Evolutionary conservation across 257 asterid genomes (phyloP), one percentile per base, ranked within the genome.

Genomic region (Mentha longifolia): DNA sequence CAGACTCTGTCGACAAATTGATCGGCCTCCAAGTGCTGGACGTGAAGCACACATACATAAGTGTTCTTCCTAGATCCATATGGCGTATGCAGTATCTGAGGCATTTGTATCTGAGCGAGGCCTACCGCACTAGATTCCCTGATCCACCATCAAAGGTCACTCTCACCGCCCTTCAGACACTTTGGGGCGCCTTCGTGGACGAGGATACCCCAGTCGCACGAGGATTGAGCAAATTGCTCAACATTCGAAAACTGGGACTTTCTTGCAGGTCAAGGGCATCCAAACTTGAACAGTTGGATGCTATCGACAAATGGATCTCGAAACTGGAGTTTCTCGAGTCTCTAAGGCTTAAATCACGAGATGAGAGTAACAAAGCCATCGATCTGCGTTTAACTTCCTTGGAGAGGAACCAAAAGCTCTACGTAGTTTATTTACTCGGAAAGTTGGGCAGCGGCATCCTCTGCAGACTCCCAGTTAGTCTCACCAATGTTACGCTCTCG

Each of bases 131-230:
- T 58, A 70, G 64, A 56, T 79, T 79, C 37, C 58, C 56, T 7
- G 19, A 14, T 41, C 71, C 50, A 13, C 83, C 77, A 22, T 51
- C 47, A 0, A 1, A n/a, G 3, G 39, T 51, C 61, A 33, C 76
- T 61, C 61, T 78, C 25, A 37, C 30, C 7, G 16, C 60, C 11
- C 78, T 79, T 9, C 77, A 70, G 30, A 70, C 83, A 2, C 72
- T 79, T 1, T 79, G 83, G 80, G 83, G 83, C 7, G 83, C 74
- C 35, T 79, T 70, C 14, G 43, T 79, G 1, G 77, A 71, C 64
- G 80, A 75, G 30, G 70, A 70, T 9, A 75, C 77, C 22, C 42
- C 31, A 3, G 72, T 79, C 25, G 5, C 0, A 22, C 7, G 22
- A 7, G 83, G 80, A 25, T 17, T 79, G 25, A 77, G 71, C 22